These are phyloP conservation scores for Phytophthora capsici DNA, from an alignment of 352 stramenopile genomes.

Conservation along the genomic window DNA sequence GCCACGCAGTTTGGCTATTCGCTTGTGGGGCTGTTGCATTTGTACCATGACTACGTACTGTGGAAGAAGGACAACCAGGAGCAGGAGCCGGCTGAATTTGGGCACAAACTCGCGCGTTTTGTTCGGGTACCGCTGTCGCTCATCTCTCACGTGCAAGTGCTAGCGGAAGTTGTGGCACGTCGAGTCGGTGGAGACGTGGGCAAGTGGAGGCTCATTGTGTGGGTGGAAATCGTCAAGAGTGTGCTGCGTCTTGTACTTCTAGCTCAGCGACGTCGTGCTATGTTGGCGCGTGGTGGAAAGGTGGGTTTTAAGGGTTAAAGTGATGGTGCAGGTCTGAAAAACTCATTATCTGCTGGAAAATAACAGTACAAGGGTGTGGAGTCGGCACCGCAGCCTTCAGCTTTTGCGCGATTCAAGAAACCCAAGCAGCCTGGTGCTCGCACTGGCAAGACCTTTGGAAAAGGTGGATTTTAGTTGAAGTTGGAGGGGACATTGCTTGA, in stretches of 20 bases:
- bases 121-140: constrained; percentile 78
- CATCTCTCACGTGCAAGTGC: constrained; percentile 81
- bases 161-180: constrained; percentile 76
- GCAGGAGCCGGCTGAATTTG: constrained; percentile 20
- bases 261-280: constrained; percentile 55
- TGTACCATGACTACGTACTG: constrained; percentile 87
- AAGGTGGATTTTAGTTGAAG: constrained; percentile 33
- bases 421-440: constrained; percentile 63
- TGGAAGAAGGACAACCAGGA: constrained; percentile 56
- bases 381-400: constrained; percentile 48
- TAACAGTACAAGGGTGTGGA: constrained; percentile 65
- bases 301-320: constrained; percentile 25
- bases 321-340: not conserved
- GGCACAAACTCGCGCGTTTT: constrained; percentile 58
- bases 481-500: constrained; percentile 2
- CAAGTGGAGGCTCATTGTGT: constrained; percentile 85
- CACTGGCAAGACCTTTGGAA: constrained; percentile 76
- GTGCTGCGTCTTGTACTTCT: constrained; percentile 73
- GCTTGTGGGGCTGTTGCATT: constrained; percentile 70
- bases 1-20: constrained; percentile 82
- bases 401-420: constrained; percentile 70
- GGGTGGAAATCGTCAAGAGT: constrained; percentile 78
- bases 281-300: constrained; percentile 70
- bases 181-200: constrained; percentile 71
- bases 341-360: constrained; percentile 4